Conservation (phyloP, 2,329 filamentous ascomycete genomes). For the Diaporthe amygdali region DNA sequence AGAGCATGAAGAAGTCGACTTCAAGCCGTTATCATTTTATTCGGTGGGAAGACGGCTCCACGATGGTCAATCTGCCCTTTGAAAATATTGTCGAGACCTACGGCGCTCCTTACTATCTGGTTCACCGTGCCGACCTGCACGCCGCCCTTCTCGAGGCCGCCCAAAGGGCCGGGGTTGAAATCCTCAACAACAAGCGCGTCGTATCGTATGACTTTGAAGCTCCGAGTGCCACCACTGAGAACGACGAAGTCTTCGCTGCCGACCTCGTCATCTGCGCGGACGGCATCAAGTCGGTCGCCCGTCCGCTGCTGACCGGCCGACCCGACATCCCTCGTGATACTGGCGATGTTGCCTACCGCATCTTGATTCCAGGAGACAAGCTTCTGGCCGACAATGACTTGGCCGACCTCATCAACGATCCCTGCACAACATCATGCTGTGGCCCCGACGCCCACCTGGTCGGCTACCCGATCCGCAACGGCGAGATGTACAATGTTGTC, state of each 20-base stretch:
- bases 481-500: conserved; percentile 40
- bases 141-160: conserved; percentile 35
- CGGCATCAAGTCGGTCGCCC: conserved; percentile 33
- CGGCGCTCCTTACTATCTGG: conserved; percentile 39
- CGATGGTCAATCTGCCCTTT: not conserved
- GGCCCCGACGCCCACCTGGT: conserved; percentile 40
- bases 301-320: conserved; percentile 32
- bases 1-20: conserved; percentile 33
- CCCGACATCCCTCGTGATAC: conserved; percentile 34
- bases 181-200: conserved; percentile 31
- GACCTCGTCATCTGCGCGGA: conserved; percentile 33
- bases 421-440: conserved; percentile 39
- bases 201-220: conserved; percentile 28
- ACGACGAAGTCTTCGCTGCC: conserved; percentile 28
- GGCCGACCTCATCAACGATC: conserved; percentile 33
- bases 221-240: conserved; percentile 22
- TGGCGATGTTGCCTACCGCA: conserved; percentile 42
- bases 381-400: conserved; percentile 34
- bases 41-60: conserved; percentile 32
- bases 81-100: conserved; percentile 29
- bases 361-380: conserved; percentile 35
- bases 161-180: conserved; percentile 19
- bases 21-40: conserved; percentile 33
- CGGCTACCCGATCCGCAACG: conserved; percentile 37
- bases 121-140: conserved; percentile 43